Conservation (phyloP, 1,284 basidiomycete genomes). For the Serendipita sp. region DNA sequence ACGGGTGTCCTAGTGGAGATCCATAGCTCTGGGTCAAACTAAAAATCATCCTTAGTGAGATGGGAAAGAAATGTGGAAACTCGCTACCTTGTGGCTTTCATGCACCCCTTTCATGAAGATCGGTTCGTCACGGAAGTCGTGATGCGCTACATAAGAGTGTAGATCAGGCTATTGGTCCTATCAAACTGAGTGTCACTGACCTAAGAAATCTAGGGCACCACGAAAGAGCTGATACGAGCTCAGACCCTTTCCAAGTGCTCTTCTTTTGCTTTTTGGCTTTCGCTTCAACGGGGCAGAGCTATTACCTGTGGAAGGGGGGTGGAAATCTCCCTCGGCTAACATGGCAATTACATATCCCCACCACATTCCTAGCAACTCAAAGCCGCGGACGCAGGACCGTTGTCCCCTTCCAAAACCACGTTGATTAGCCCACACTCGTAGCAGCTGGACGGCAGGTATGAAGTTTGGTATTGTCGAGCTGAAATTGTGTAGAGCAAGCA, state of each 20-base stretch:
- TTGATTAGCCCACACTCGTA: slow-evolving; percentile 84
- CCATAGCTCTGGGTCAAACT: slow-evolving; percentile 43
- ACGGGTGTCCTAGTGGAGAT: slow-evolving; percentile 33
- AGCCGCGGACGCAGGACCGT: slow-evolving; percentile 43
- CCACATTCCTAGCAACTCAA: slow-evolving; percentile 51
- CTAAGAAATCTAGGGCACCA: slow-evolving; percentile 63
- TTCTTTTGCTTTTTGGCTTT: slow-evolving; percentile 29
- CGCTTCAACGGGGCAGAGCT: slow-evolving; percentile 10
- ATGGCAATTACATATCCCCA: slow-evolving; percentile 61
- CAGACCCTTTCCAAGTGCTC: slow-evolving; percentile 52
- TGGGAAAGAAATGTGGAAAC: slow-evolving; percentile 2
- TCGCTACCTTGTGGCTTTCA: slow-evolving; percentile 34
- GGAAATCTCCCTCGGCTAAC: slow-evolving; percentile 57
- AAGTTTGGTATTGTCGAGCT: slow-evolving; percentile 35
- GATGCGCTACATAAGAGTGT: slow-evolving; percentile 38
- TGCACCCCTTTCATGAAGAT: slow-evolving; percentile 42
- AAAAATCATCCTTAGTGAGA: background rate
- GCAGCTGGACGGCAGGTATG: slow-evolving; percentile 52
- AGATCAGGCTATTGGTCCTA: background rate
- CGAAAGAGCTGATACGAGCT: slow-evolving; percentile 82
- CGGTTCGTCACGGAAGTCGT: slow-evolving; percentile 49
- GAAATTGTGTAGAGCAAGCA: slow-evolving; percentile 50
- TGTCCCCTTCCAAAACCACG: slow-evolving; percentile 55
- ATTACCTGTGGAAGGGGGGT: slow-evolving; percentile 14
- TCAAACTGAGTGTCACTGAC: slow-evolving; percentile 26